Conservation (phyloP, 2,329 filamentous ascomycete genomes). For the Hymenoscyphus salicellus region DNA sequence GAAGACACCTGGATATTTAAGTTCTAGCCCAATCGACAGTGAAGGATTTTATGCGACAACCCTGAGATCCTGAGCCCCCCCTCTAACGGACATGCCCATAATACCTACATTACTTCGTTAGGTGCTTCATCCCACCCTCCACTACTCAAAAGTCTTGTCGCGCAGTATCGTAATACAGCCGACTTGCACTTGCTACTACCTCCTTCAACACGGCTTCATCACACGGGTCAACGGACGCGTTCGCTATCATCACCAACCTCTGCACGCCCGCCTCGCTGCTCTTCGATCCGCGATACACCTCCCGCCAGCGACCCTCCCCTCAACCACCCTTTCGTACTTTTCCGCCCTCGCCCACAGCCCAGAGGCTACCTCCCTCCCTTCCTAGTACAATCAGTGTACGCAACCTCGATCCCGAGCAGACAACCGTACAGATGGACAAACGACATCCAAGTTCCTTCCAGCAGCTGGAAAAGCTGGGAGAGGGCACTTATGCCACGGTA, state of each 20-base stretch:
- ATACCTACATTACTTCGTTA: too few relatives aligned
- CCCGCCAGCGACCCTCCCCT: constrained; percentile 32
- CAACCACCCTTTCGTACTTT: constrained; percentile 31
- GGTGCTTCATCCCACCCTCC: neutral
- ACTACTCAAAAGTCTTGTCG: neutral
- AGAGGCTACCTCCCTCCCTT: constrained; percentile 26
- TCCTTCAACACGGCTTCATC: constrained; percentile 34
- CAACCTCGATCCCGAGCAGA: constrained; percentile 30
- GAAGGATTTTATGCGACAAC: too few relatives aligned
- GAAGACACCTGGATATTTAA: too few relatives aligned
- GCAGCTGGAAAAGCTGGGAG: constrained; percentile 97
- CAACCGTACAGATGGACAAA: constrained; percentile 69
- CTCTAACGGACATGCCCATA: too few relatives aligned
- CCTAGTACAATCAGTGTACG: constrained; percentile 37
- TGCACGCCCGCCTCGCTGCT: constrained; percentile 41
- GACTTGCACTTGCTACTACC: constrained; percentile 9
- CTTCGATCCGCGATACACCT: constrained; percentile 41
- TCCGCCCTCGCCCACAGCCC: constrained; percentile 32
- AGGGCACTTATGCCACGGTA: constrained; percentile 98
- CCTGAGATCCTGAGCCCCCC: too few relatives aligned
- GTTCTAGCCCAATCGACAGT: too few relatives aligned
- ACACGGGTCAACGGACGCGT: constrained; percentile 33
- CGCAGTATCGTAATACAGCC: constrained; percentile 7
- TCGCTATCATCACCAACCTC: constrained; percentile 35
- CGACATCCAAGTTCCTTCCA: constrained; percentile 89